phyloP scores from a whole-genome alignment of 148 eudicot species.

The Diospyros kaki region DNA sequence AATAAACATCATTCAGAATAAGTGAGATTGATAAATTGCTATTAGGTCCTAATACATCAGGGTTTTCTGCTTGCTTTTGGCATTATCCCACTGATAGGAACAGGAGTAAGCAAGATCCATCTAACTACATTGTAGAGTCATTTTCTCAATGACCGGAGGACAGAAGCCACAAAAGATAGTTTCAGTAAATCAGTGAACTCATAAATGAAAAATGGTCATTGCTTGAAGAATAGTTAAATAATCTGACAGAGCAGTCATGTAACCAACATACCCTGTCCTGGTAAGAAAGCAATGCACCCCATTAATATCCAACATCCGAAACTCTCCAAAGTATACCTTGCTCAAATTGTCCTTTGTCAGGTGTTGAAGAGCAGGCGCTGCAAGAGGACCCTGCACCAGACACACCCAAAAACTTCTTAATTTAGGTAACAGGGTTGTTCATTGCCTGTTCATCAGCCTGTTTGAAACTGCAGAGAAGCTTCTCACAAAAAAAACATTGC shows the following conservation, averaged over 20 bases:
- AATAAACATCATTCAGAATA: background rate
- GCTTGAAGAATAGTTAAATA: background rate
- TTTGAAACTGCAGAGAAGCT: background rate
- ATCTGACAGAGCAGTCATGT: background rate
- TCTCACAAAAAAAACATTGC: background rate
- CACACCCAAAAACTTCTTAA: constrained; percentile 13
- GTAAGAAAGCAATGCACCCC: constrained; percentile 81
- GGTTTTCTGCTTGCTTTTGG: background rate
- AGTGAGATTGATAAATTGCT: background rate
- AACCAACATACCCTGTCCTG: constrained; percentile 74
- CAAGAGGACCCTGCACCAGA: constrained; percentile 86
- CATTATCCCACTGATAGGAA: background rate
- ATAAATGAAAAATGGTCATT: background rate
- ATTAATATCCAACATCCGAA: constrained; percentile 61
- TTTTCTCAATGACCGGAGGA: background rate
- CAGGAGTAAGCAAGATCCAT: background rate
- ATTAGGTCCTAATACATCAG: background rate
- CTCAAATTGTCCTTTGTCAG: constrained; percentile 84
- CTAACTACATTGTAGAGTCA: background rate
- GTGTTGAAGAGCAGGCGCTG: constrained; percentile 85
- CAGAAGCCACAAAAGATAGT: background rate
- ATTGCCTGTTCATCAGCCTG: background rate
- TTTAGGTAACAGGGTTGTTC: background rate
- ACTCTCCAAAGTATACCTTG: constrained; percentile 89
- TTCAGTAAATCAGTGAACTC: background rate